A percentile compares a stretch with the other conserved stretches of the same genome.
Evolutionary conservation across 768 basidiomycete species (phyloP).

Genomic region (Rhizopogon rudus): DNA sequence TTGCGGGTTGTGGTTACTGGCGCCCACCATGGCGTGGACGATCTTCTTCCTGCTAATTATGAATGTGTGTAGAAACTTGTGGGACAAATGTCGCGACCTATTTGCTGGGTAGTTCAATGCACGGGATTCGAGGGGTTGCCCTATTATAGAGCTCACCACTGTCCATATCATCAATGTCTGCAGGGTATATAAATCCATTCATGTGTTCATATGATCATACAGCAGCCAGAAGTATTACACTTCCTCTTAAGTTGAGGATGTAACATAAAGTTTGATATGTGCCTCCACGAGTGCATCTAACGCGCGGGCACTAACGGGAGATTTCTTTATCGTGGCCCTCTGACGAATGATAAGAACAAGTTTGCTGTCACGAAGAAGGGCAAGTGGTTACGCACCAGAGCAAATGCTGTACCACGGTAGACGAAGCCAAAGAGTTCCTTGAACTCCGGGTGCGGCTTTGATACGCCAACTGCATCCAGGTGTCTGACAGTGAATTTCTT

Average conservation of each 20-base stretch:
- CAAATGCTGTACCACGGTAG: slow-evolving; percentile 37
- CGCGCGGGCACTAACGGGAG: neutral
- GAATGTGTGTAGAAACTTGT: too few relatives aligned
- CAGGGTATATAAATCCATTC: too few relatives aligned
- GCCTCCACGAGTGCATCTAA: neutral
- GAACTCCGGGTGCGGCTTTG: slow-evolving; percentile 34
- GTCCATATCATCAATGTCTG: too few relatives aligned
- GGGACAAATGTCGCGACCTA: too few relatives aligned
- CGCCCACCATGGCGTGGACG: too few relatives aligned
- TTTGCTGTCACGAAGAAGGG: neutral
- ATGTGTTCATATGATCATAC: too few relatives aligned
- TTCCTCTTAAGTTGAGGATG: neutral
- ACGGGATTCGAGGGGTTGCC: too few relatives aligned
- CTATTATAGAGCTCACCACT: too few relatives aligned
- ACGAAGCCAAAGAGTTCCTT: slow-evolving; percentile 34
- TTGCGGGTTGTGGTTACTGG: too few relatives aligned
- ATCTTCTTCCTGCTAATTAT: too few relatives aligned
- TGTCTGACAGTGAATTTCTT: slow-evolving; percentile 34
- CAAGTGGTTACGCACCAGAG: slow-evolving; percentile 28
- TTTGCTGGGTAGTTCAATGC: too few relatives aligned
- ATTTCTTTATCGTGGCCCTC: neutral
- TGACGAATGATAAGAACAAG: neutral
- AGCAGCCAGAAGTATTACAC: too few relatives aligned
- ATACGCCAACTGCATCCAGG: slow-evolving; percentile 26
- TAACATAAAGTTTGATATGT: neutral